Conservation (phyloP, 805 yeast genomes). For the Yarrowia porcina region DNA sequence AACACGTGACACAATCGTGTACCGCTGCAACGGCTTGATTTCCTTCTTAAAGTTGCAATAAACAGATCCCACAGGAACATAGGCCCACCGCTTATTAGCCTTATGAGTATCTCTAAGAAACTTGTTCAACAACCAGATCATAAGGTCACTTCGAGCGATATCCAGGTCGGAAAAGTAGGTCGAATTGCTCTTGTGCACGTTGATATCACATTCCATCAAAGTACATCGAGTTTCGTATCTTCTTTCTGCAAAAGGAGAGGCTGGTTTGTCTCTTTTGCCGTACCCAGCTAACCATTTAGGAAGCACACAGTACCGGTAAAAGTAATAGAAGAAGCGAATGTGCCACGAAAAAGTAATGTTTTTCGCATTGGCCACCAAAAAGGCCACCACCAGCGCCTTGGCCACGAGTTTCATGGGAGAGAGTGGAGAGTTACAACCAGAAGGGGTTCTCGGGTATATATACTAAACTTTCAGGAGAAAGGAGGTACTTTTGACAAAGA, state of each 20-base stretch:
- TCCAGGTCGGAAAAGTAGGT: slow-evolving; percentile 83
- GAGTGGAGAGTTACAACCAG: neutral
- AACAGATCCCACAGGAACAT: slow-evolving; percentile 74
- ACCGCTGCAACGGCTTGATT: slow-evolving; percentile 62
- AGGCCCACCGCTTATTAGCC: slow-evolving; percentile 47
- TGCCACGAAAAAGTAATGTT: slow-evolving; percentile 65
- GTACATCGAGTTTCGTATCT: slow-evolving; percentile 56
- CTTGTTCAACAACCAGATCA: slow-evolving; percentile 56
- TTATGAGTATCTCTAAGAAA: slow-evolving; percentile 49
- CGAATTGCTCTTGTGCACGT: slow-evolving; percentile 82
- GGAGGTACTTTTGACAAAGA: too few species aligned
- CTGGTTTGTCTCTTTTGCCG: slow-evolving; percentile 26
- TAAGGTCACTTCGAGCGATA: slow-evolving; percentile 63
- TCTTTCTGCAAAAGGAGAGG: slow-evolving; percentile 44
- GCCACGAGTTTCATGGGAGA: neutral
- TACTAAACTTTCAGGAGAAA: too few species aligned
- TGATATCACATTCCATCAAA: slow-evolving; percentile 78
- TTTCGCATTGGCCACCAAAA: slow-evolving; percentile 51
- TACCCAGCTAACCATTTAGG: slow-evolving; percentile 29
- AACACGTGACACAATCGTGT: slow-evolving; percentile 54
- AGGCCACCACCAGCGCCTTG: slow-evolving; percentile 29
- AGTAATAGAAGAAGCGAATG: slow-evolving; percentile 55
- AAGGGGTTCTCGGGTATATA: neutral
- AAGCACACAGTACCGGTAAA: slow-evolving; percentile 44
- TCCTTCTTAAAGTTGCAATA: slow-evolving; percentile 67